phyloP scores from a whole-genome alignment of 345 rosid genomes.

The Salix udensis region DNA sequence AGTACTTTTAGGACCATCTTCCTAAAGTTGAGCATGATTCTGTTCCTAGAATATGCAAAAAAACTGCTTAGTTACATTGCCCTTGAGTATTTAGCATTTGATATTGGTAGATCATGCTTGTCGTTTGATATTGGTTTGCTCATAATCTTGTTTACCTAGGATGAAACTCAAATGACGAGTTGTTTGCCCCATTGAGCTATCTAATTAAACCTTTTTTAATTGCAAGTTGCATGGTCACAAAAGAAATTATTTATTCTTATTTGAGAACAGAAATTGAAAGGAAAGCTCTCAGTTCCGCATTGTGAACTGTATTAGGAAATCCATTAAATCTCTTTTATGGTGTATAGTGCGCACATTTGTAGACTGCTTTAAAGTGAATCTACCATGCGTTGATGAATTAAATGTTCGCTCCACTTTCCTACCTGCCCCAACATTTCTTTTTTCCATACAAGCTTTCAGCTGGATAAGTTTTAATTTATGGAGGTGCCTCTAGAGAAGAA shows the following conservation, averaged over 20 bases:
- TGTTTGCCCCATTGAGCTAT: neutral
- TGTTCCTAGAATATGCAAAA: neutral
- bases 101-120: neutral
- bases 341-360: neutral
- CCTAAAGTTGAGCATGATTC: neutral
- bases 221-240: neutral
- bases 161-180: neutral
- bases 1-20: slow-evolving; percentile 3
- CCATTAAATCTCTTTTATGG: neutral
- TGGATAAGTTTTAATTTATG: neutral
- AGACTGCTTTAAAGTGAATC: neutral
- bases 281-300: neutral
- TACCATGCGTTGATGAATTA: neutral
- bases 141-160: neutral
- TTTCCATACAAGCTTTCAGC: neutral
- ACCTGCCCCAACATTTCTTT: neutral
- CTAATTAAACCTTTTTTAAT: neutral
- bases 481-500: neutral
- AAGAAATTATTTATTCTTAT: neutral
- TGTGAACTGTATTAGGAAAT: neutral
- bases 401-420: neutral
- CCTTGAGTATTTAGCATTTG: neutral
- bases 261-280: neutral
- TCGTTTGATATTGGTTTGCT: no score
- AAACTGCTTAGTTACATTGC: neutral